These are phyloP conservation scores for Phaeotremella skinneri DNA, from an alignment of 768 basidiomycete species.

Conservation along the genomic window DNA sequence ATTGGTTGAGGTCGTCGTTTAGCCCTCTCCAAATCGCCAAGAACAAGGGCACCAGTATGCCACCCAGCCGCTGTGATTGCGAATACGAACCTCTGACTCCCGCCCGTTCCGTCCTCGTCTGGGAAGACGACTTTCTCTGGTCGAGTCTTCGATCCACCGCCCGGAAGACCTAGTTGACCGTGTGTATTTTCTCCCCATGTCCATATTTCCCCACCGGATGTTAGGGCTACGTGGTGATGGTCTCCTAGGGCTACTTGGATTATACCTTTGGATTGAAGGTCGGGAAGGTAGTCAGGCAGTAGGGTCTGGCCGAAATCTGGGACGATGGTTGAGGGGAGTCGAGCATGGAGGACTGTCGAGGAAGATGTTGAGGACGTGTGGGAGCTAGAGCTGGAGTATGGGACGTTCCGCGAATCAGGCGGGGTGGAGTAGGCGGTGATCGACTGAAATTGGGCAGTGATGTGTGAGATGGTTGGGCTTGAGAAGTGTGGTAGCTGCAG, in stretches of 20 bases:
- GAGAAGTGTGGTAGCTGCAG: conserved; percentile 33
- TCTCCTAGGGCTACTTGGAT: conserved; percentile 89
- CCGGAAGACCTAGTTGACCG: conserved; percentile 83
- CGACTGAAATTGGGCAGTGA: conserved; percentile 77
- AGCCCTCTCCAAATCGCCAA: conserved; percentile 52
- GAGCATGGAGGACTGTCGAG: conserved; percentile 40
- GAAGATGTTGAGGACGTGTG: too few relatives aligned
- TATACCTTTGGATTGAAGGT: conserved; percentile 70
- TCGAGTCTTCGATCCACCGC: conserved; percentile 55
- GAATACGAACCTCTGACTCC: conserved; percentile 69
- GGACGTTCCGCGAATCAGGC: conserved; percentile 8
- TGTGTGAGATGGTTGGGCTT: conserved; percentile 55
- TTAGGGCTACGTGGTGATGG: conserved; percentile 86
- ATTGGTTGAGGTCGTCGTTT: too few relatives aligned
- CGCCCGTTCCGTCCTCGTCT: conserved; percentile 35
- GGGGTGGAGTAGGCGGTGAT: conserved; percentile 61
- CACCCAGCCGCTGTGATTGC: conserved; percentile 78
- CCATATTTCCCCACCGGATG: conserved; percentile 67
- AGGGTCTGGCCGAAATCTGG: conserved; percentile 50
- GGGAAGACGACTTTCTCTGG: conserved; percentile 45
- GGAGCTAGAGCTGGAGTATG: conserved; percentile 61
- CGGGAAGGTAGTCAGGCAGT: conserved; percentile 65
- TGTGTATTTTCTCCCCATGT: conserved; percentile 76
- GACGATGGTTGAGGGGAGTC: conserved; percentile 70
- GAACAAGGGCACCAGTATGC: conserved; percentile 86